phyloP scores from a whole-genome alignment of 495 filamentous ascomycete genomes.

The Hypoxylon fragiforme region DNA sequence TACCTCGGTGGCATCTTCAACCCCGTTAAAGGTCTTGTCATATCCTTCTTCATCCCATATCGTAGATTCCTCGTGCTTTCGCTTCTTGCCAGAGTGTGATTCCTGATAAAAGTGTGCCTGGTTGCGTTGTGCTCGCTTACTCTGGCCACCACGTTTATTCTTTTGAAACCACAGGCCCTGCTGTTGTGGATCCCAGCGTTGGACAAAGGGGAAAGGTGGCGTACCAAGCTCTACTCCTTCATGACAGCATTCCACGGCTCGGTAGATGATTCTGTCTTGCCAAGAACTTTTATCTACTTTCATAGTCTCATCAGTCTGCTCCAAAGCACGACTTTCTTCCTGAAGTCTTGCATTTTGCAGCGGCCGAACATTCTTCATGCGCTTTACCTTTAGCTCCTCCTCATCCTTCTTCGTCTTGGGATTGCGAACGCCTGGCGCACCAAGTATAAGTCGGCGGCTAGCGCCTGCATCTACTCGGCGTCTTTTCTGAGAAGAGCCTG shows the following conservation, averaged over 20 bases:
- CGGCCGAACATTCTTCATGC: conserved; percentile 49
- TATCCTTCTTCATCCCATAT: conserved; percentile 37
- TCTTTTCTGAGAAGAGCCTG: conserved; percentile 44
- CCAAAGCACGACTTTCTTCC: background rate
- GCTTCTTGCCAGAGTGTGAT: conserved; percentile 54
- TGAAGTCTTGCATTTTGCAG: conserved; percentile 27
- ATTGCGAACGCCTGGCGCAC: conserved; percentile 68
- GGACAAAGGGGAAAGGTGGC: conserved; percentile 87
- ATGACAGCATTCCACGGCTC: conserved; percentile 80
- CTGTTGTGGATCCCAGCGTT: conserved; percentile 84
- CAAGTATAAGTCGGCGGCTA: conserved; percentile 69
- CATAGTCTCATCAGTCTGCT: background rate
- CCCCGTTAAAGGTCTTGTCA: conserved; percentile 26
- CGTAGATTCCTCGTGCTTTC: conserved; percentile 49
- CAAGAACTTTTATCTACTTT: conserved; percentile 56
- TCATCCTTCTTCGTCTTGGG: conserved; percentile 71
- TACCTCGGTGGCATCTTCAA: conserved; percentile 39
- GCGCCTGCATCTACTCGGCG: conserved; percentile 65
- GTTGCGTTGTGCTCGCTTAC: conserved; percentile 46
- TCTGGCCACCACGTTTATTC: conserved; percentile 41
- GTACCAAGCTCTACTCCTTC: conserved; percentile 72
- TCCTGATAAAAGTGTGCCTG: conserved; percentile 46
- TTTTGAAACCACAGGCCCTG: conserved; percentile 42
- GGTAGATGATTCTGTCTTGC: conserved; percentile 70
- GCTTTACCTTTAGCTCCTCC: conserved; percentile 59